phyloP scores from a whole-genome alignment of 2,329 filamentous ascomycete species.

The Sordariomycetes sp. region DNA sequence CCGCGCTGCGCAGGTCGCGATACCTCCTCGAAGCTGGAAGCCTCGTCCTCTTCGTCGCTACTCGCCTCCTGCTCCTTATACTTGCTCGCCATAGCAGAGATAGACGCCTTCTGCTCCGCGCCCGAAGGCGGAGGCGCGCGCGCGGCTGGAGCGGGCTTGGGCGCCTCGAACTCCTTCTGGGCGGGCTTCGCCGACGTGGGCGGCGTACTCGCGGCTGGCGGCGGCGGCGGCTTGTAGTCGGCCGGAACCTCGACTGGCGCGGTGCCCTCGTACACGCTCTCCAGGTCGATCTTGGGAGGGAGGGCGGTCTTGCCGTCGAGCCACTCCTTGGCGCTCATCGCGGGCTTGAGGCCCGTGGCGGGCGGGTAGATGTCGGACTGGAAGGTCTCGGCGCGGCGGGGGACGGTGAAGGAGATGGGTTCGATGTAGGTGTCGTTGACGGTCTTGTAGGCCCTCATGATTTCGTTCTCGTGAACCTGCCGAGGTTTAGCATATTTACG shows the following conservation, averaged over 20 bases:
- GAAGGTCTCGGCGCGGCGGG: slow-evolving; percentile 85
- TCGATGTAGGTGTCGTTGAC: slow-evolving; percentile 92
- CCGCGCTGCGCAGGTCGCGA: slow-evolving; percentile 59
- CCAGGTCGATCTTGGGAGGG: slow-evolving; percentile 87
- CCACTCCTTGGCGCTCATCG: slow-evolving; percentile 74
- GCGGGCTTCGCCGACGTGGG: slow-evolving; percentile 26
- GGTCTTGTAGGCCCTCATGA: slow-evolving; percentile 94
- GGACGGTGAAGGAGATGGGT: slow-evolving; percentile 95
- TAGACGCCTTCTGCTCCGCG: slow-evolving; percentile 78
- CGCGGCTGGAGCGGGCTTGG: slow-evolving; percentile 14
- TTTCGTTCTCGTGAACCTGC: slow-evolving; percentile 85
- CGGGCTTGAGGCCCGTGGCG: slow-evolving; percentile 67
- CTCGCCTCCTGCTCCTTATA: slow-evolving; percentile 67
- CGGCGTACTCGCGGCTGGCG: slow-evolving; percentile 14
- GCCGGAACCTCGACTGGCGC: slow-evolving; percentile 63
- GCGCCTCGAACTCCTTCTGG: slow-evolving; percentile 6
- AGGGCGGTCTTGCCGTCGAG: slow-evolving; percentile 72
- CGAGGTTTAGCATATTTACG: background rate
- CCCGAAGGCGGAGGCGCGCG: slow-evolving; percentile 52
- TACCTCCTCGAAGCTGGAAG: slow-evolving; percentile 81
- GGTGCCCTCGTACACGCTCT: slow-evolving; percentile 79
- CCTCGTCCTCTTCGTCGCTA: slow-evolving; percentile 54
- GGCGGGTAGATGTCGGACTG: slow-evolving; percentile 96
- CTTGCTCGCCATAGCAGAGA: slow-evolving; percentile 74
- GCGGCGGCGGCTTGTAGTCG: slow-evolving; percentile 47